A percentile compares a stretch with the other conserved stretches of the same genome.
Conservation (phyloP, 805 yeast genomes). For the Kuraishia borneana region DNA sequence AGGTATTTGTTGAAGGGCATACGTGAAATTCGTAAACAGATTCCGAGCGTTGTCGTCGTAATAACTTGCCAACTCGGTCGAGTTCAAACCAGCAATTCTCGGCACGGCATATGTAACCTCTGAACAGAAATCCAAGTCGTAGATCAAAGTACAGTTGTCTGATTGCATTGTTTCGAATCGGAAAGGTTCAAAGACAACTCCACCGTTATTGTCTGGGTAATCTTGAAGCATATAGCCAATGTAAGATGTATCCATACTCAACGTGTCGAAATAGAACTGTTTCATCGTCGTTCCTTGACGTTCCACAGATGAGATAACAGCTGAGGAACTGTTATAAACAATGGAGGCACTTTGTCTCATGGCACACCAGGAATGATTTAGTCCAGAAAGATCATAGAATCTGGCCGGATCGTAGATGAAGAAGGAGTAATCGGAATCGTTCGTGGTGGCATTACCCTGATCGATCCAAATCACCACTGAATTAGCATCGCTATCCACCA, state of each 20-base stretch:
- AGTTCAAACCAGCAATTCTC: constrained; percentile 17
- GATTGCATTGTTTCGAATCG: constrained; percentile 43
- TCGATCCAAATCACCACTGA: constrained; percentile 60
- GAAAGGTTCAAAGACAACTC: constrained; percentile 47
- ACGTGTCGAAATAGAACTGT: constrained; percentile 49
- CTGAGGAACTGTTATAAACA: constrained; percentile 7
- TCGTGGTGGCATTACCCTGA: constrained; percentile 1
- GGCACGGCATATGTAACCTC: constrained; percentile 88
- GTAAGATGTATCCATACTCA: constrained; percentile 52
- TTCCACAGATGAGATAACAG: constrained; percentile 5
- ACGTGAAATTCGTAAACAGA: constrained; percentile 54
- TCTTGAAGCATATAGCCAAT: constrained; percentile 52
- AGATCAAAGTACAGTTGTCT: constrained; percentile 61
- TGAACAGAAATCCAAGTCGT: constrained; percentile 64
- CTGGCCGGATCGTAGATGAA: constrained; percentile 35
- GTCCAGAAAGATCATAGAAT: constrained; percentile 19
- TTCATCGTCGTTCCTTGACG: constrained; percentile 42
- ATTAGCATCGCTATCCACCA: constrained; percentile 61
- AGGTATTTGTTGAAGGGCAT: constrained; percentile 63
- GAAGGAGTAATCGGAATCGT: constrained; percentile 20
- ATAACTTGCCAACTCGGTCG: constrained; percentile 23
- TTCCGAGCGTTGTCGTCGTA: constrained; percentile 57
- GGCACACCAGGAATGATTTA: constrained; percentile 65
- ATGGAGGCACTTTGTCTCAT: constrained; percentile 35
- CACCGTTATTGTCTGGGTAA: constrained; percentile 37